Conservation (phyloP, 371 early-diverging fungal genomes). For the Mucor sp. region DNA sequence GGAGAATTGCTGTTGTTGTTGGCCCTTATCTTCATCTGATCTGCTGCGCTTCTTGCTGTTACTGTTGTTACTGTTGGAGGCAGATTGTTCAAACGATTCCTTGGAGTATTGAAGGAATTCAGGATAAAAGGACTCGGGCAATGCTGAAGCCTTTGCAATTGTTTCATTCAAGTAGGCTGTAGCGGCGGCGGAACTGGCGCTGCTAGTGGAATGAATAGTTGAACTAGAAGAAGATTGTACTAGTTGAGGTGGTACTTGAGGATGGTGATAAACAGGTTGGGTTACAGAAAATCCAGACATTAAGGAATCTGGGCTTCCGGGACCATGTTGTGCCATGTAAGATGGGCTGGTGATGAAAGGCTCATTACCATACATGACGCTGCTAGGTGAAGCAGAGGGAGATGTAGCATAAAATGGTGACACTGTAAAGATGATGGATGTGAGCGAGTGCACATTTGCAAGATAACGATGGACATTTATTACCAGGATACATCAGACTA, state of each 20-base stretch:
- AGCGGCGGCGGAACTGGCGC: conserved; percentile 28
- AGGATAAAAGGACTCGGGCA: conserved; percentile 51
- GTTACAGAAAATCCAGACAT: conserved; percentile 25
- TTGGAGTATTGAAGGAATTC: conserved; percentile 50
- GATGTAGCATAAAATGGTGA: conserved; percentile 25
- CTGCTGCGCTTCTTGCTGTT: conserved; percentile 18
- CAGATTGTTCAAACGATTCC: conserved; percentile 43
- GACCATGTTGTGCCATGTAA: conserved; percentile 13
- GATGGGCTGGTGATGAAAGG: conserved; percentile 20
- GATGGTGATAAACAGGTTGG: conserved; percentile 17
- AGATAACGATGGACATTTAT: background rate
- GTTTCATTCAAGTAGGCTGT: conserved; percentile 37
- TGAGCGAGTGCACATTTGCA: background rate
- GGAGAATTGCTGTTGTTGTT: background rate
- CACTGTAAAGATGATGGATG: background rate
- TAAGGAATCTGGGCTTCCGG: conserved; percentile 41
- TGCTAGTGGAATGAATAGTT: conserved; percentile 21
- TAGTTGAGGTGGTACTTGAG: conserved; percentile 33
- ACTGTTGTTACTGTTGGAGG: conserved; percentile 6
- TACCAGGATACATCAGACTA: conserved; percentile 39
- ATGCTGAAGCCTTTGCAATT: conserved; percentile 43
- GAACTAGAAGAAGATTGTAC: conserved; percentile 37
- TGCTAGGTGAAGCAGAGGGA: conserved; percentile 14
- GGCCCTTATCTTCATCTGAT: conserved; percentile 8
- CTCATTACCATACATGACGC: conserved; percentile 16